These are phyloP conservation scores for Haberlea rhodopensis DNA, from an alignment of 257 asterid species.

Conservation along the genomic window DNA sequence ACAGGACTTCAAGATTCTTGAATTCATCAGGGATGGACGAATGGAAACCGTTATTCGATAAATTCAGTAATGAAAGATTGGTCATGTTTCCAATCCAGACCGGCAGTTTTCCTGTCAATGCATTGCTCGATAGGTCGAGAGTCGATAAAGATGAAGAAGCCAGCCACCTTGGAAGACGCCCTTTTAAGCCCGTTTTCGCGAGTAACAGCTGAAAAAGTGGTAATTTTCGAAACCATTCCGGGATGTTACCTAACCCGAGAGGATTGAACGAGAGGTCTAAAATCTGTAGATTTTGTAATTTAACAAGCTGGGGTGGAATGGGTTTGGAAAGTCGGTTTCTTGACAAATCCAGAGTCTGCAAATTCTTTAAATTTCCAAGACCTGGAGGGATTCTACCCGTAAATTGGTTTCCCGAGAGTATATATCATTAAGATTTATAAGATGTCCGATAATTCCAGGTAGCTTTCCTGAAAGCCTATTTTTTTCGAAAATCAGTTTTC, in stretches of 20 bases:
- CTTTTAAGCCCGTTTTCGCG: conserved; percentile 54
- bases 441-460: conserved; percentile 54
- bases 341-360: conserved; percentile 47
- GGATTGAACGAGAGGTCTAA: conserved; percentile 65
- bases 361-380: conserved; percentile 43
- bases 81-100: conserved; percentile 69
- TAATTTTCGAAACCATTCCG: conserved; percentile 42
- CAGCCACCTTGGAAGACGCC: conserved; percentile 52
- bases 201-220: conserved; percentile 36
- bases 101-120: conserved; percentile 50
- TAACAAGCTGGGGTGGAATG: conserved; percentile 40
- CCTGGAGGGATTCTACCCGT: conserved; percentile 51
- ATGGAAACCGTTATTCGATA: conserved; percentile 50
- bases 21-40: conserved; percentile 52
- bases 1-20: too few species aligned
- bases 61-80: conserved; percentile 38
- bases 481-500: conserved; percentile 44
- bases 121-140: conserved; percentile 62
- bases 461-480: conserved; percentile 55
- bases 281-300: conserved; percentile 33
- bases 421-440: conserved; percentile 33
- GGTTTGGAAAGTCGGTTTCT: conserved; percentile 47
- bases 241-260: conserved; percentile 38
- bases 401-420: conserved; percentile 55
- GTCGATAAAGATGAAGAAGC: conserved; percentile 43